Conservation (phyloP, 371 early-diverging fungal species). For the Dinochytrium kinnereticum region DNA sequence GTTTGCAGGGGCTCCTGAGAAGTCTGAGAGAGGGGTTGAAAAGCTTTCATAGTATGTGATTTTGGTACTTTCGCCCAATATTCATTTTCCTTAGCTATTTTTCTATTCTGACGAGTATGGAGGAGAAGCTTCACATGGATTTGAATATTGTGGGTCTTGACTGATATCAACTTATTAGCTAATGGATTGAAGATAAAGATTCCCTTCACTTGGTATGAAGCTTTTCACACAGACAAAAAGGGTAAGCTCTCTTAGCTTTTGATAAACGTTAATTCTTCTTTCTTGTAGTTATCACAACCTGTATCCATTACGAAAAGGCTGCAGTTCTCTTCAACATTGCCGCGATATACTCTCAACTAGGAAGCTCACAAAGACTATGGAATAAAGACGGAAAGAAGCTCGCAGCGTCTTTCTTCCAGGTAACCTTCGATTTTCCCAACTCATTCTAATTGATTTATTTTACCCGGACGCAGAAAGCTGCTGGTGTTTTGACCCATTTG, state of each 20-base stretch:
- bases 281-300: constrained; percentile 41
- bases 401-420: constrained; percentile 56
- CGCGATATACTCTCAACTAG: constrained; percentile 54
- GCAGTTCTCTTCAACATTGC: constrained; percentile 56
- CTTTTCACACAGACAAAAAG: constrained; percentile 41
- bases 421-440: constrained; percentile 4
- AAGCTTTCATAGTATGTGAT: constrained; percentile 35
- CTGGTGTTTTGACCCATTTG: constrained; percentile 51
- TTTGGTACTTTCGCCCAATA: neutral
- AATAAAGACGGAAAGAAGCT: constrained; percentile 49
- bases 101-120: constrained; percentile 51
- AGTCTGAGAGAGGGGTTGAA: constrained; percentile 51
- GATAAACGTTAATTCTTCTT: neutral
- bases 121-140: constrained; percentile 56
- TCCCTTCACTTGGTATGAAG: constrained; percentile 57
- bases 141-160: constrained; percentile 37
- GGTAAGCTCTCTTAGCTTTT: constrained; percentile 30
- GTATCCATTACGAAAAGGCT: constrained; percentile 66
- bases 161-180: neutral
- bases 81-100: constrained; percentile 46
- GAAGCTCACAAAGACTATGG: constrained; percentile 42
- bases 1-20: constrained; percentile 60
- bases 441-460: neutral
- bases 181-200: constrained; percentile 34
- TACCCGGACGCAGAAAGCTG: constrained; percentile 46